phyloP scores from a whole-genome alignment of 1,139 yeast genomes.

The Debaryomyces udenii region DNA sequence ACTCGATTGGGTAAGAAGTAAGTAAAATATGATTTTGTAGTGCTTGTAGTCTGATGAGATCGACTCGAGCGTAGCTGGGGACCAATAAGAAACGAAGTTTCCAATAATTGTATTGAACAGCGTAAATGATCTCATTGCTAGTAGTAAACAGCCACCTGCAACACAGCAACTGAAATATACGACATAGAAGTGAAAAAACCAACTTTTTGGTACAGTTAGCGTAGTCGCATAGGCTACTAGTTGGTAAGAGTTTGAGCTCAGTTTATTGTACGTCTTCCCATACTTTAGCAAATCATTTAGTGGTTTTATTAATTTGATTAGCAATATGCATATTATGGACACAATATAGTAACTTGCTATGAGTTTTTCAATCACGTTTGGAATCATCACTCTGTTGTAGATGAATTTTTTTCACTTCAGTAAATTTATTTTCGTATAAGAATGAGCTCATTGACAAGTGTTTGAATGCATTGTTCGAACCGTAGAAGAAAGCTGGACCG shows the following conservation, averaged over 20 bases:
- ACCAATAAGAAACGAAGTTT: conserved; percentile 12
- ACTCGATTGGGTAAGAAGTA: conserved; percentile 55
- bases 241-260: conserved; percentile 6
- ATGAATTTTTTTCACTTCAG: no score
- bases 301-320: conserved; percentile 18
- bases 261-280: conserved; percentile 21
- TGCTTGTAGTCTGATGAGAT: conserved; percentile 12
- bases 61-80: conserved; percentile 14
- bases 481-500: no score
- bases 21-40: conserved; percentile 18
- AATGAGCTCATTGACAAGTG: no score
- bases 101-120: conserved; percentile 6
- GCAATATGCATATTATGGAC: conserved; percentile 13
- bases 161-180: conserved; percentile 23
- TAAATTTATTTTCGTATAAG: no score
- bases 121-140: not conserved
- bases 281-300: conserved; percentile 22
- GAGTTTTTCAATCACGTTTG: not conserved
- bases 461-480: no score
- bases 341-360: conserved; percentile 7
- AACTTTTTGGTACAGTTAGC: conserved; percentile 50
- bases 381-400: not conserved
- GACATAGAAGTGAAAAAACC: conserved; percentile 53
- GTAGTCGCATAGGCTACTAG: conserved; percentile 12
- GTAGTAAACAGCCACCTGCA: not conserved